Evolutionary conservation across 768 basidiomycete species (phyloP), one percentile per base, ranked within the genome.

Genomic region (Boletus rufocinnamomeus): DNA sequence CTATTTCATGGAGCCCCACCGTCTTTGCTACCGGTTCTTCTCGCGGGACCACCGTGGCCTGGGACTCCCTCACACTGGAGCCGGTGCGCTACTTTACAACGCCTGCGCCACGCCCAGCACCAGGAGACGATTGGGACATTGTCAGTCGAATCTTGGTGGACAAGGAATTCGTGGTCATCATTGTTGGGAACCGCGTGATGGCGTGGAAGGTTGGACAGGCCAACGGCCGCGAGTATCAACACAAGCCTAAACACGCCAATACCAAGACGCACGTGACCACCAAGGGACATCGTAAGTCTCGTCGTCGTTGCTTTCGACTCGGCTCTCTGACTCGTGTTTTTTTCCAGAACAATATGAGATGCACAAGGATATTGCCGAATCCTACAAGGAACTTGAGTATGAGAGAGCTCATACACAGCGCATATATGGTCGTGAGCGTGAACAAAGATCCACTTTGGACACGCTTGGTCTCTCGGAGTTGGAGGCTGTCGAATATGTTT

Each of bases 401-500:
- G 85, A 90, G 64, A 75, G 71, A 41, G 67, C 74, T 8, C 55
- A 74, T 48, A 53, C 62, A 1, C 75, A 75, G 45, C 74, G 72
- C 17, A 69, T 68, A 3, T 76, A 80, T 61, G 79, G 79, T 0
- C 78, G 82, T 35, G 82, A 83, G 59, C 75, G 76, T 27, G 87
- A 85, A 62, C 89, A 93, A 60, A 74, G 74, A 14, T 76, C 77
- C 2, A 78, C 80, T 13, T 69, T 93, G 25, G 77, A 83, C 35
- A 72, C 73, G n/a, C 79, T 94, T 4, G 91, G 92, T 3, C 73
- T 93, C 41, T 85, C 79, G 56, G 91, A 94, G 64, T 72, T 72
- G 2, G 91, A 91, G 65, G 89, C 87, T 1, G 74, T 93, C 28
- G 88, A 91, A 65, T 94, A 94, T 63, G 80, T 86, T 0, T 69